Conservation (phyloP, 352 stramenopile species). For the Globisporangium acanthophoron region DNA sequence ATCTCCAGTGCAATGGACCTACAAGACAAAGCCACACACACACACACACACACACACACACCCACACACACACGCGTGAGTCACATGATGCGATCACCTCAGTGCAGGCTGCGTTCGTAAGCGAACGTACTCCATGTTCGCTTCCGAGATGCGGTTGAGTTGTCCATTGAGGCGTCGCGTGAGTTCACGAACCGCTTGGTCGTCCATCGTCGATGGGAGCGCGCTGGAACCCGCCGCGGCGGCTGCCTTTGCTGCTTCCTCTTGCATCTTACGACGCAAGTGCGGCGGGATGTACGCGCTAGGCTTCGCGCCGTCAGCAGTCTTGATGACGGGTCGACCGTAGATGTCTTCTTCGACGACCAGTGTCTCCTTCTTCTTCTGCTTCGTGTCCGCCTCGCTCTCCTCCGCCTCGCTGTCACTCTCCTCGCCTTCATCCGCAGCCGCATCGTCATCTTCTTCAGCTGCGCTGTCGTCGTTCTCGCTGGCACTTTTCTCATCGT, state of each 20-base stretch:
- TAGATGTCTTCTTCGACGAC: conserved; percentile 83
- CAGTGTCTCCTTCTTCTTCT: conserved; percentile 14
- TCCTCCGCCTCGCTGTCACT: conserved; percentile 16
- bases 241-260: conserved; percentile 28
- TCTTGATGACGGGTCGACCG: conserved; percentile 61
- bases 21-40: background rate
- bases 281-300: conserved; percentile 85
- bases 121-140: conserved; percentile 80
- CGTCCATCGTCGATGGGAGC: conserved; percentile 57
- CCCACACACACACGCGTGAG: background rate
- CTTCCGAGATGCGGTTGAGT: conserved; percentile 89
- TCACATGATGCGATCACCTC: background rate
- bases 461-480: conserved; percentile 12
- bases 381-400: conserved; percentile 17
- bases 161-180: conserved; percentile 82
- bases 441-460: conserved; percentile 7
- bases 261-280: conserved; percentile 65
- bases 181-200: conserved; percentile 64
- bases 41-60: background rate
- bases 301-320: conserved; percentile 28
- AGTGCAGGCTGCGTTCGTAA: background rate
- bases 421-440: conserved; percentile 24
- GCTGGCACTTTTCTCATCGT: conserved; percentile 3
- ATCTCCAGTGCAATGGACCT: conserved; percentile 73
- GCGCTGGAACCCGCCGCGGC: conserved; percentile 15